Percentiles rank a stretch among this genome's conserved stretches.
These are phyloP conservation scores for Penicillium silybi DNA, from an alignment of 495 filamentous ascomycete species.

Conservation along the genomic window DNA sequence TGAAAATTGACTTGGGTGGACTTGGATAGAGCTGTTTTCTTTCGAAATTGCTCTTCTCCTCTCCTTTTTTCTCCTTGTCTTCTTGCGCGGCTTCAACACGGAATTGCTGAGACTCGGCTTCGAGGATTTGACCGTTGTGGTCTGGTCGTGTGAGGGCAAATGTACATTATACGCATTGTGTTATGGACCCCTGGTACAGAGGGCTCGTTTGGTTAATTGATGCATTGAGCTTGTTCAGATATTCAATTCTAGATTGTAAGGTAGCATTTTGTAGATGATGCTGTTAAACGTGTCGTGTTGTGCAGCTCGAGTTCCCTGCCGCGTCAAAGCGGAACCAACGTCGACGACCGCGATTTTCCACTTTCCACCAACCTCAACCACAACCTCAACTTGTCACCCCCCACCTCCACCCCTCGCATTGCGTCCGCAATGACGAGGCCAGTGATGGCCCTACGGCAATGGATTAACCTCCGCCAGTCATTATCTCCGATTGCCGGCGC, in stretches of 20 bases:
- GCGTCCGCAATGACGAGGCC: conserved; percentile 11
- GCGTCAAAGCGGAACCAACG: conserved; percentile 3
- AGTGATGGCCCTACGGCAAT: conserved; percentile 7
- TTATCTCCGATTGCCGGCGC: background rate
- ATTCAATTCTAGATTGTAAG: background rate
- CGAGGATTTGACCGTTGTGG: conserved; percentile 29
- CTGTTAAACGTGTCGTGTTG: background rate
- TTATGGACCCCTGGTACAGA: conserved; percentile 34
- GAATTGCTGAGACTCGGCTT: conserved; percentile 6
- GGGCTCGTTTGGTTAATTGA: conserved; percentile 29
- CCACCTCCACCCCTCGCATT: background rate
- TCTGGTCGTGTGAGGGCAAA: conserved; percentile 30
- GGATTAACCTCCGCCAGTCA: conserved; percentile 8
- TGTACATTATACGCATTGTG: conserved; percentile 46
- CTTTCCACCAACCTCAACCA: conserved; percentile 7
- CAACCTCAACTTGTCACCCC: conserved; percentile 8
- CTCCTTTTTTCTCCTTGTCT: conserved; percentile 22
- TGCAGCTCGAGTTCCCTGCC: background rate
- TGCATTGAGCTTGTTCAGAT: conserved; percentile 24
- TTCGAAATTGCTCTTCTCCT: conserved; percentile 6
- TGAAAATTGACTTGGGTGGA: conserved; percentile 5
- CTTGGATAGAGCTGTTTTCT: conserved; percentile 22
- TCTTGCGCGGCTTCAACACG: conserved; percentile 9
- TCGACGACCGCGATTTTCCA: conserved; percentile 11
- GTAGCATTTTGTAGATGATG: background rate